Evolutionary conservation across 208 protist species (phyloP).

Genomic region (Porcisia deanei): DNA sequence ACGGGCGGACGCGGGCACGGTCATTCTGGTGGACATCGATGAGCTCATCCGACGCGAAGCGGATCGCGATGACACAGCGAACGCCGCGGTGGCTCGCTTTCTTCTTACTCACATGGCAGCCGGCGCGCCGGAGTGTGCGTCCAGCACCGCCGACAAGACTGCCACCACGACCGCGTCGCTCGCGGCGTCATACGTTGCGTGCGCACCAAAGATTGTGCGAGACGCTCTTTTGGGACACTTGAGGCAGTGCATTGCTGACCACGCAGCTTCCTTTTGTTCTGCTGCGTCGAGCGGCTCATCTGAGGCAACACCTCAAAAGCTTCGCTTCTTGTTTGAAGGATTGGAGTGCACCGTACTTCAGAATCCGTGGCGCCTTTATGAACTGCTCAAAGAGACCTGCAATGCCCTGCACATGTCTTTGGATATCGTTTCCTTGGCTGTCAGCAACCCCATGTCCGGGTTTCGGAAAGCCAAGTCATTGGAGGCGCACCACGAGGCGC

Average conservation of each 20-base stretch:
- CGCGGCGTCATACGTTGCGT: constrained; percentile 11
- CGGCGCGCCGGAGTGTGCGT: not conserved
- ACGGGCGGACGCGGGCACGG: constrained; percentile 1
- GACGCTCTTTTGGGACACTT: constrained; percentile 30
- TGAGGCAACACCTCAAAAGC: not conserved
- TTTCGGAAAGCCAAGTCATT: constrained; percentile 49
- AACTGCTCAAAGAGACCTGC: constrained; percentile 46
- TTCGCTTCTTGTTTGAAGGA: constrained; percentile 74
- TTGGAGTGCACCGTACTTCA: constrained; percentile 53
- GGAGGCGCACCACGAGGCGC: constrained; percentile 36
- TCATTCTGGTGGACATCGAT: constrained; percentile 52
- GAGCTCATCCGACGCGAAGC: constrained; percentile 55
- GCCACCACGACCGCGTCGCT: constrained; percentile 6
- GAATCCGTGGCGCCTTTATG: constrained; percentile 52
- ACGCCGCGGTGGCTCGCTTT: constrained; percentile 70
- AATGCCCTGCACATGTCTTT: constrained; percentile 35
- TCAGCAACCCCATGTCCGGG: constrained; percentile 62
- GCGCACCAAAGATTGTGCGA: constrained; percentile 30
- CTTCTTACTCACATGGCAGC: constrained; percentile 36
- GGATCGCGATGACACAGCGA: constrained; percentile 66
- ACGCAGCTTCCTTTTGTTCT: not conserved
- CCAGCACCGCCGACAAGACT: not conserved
- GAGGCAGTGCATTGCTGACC: constrained; percentile 12
- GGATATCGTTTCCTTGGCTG: constrained; percentile 60
- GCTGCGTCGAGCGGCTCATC: not conserved